Percentiles rank a stretch among this genome's conserved stretches.
Evolutionary conservation across 495 filamentous ascomycete genomes (phyloP).

Genomic region (Viridothelium virens): DNA sequence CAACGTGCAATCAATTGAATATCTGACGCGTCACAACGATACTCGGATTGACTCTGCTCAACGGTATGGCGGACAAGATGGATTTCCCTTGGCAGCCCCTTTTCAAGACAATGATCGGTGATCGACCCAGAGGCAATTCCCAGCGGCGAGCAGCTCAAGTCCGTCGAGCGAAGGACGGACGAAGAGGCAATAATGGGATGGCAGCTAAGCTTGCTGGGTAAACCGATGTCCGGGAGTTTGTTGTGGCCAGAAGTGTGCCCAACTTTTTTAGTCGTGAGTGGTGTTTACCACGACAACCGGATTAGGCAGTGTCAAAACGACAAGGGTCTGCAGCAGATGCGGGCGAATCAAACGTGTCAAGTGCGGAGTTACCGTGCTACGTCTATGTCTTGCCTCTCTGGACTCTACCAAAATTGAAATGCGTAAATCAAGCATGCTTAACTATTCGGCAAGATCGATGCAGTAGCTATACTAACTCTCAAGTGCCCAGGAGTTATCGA

Average conservation of each 20-base stretch:
- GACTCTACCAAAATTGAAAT: background rate
- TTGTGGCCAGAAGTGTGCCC: constrained; percentile 4
- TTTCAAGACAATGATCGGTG: constrained; percentile 2
- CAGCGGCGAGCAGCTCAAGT: constrained; percentile 7
- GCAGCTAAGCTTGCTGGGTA: constrained; percentile 12
- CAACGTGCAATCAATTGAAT: background rate
- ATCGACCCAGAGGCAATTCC: constrained; percentile 3
- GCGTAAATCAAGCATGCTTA: background rate
- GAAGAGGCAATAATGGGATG: constrained; percentile 10
- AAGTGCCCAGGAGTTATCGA: background rate
- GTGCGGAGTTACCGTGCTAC: background rate
- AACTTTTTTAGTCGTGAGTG: background rate
- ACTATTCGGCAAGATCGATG: background rate
- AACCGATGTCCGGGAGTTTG: constrained; percentile 8
- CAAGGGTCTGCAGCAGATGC: constrained; percentile 1
- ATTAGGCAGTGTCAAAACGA: constrained; percentile 11
- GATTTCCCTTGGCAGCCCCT: constrained; percentile 6
- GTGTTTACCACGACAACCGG: constrained; percentile 2
- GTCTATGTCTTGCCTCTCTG: background rate
- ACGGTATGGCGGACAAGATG: background rate
- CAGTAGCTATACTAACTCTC: background rate
- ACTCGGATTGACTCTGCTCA: background rate
- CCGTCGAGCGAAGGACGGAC: constrained; percentile 1
- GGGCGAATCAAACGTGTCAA: background rate
- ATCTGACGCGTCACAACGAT: background rate